phyloP scores from a whole-genome alignment of 495 filamentous ascomycete species.

The Penicillium cinerascens region DNA sequence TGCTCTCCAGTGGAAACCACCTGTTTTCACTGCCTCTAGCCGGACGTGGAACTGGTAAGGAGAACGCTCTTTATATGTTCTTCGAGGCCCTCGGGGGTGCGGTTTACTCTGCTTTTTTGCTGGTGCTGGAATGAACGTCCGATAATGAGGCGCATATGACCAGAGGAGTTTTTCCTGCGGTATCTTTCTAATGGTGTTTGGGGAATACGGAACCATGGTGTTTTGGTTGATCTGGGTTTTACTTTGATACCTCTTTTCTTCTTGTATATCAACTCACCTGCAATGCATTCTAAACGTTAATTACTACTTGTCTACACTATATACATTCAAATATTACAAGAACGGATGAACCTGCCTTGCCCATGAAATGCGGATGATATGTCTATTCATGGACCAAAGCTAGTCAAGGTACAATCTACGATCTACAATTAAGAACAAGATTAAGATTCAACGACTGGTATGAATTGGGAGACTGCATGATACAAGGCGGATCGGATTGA shows the following conservation, averaged over 20 bases:
- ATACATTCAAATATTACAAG: too few species aligned
- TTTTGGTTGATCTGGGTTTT: background rate
- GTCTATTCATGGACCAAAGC: too few species aligned
- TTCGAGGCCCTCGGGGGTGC: background rate
- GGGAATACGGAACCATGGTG: background rate
- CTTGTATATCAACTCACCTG: background rate
- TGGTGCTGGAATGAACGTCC: background rate
- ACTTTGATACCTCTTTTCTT: constrained; percentile 8
- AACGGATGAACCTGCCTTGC: too few species aligned
- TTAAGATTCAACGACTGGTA: background rate
- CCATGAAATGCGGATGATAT: too few species aligned
- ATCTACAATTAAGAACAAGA: background rate
- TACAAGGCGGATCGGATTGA: background rate
- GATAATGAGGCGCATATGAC: background rate
- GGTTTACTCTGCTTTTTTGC: background rate
- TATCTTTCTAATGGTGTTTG: constrained; percentile 5
- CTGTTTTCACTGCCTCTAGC: constrained; percentile 82
- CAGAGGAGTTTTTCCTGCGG: background rate
- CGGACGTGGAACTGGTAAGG: constrained; percentile 93
- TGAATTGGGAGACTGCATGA: constrained; percentile 10
- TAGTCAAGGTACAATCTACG: background rate
- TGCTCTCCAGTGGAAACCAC: constrained; percentile 89
- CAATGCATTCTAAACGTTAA: background rate
- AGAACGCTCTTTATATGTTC: constrained; percentile 11
- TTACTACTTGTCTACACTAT: background rate